Evolutionary conservation across 2,329 filamentous ascomycete genomes (phyloP).

Genomic region (Fusarium torulosum): DNA sequence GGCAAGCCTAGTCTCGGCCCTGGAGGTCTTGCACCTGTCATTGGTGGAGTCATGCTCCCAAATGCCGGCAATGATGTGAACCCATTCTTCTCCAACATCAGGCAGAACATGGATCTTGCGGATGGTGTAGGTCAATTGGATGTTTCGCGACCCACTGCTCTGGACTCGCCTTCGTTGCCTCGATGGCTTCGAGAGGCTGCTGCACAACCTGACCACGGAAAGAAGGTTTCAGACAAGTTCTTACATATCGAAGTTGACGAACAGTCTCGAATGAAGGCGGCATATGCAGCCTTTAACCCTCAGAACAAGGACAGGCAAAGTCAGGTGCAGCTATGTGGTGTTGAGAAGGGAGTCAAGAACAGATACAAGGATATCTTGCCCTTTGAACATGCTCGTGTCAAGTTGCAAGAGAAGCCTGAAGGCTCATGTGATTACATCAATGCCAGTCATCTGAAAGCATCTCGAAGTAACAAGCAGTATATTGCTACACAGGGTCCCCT

Average conservation of each 20-base stretch:
- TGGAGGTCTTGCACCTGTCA: slow-evolving; percentile 73
- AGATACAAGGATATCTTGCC: slow-evolving; percentile 98
- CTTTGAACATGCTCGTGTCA: slow-evolving; percentile 93
- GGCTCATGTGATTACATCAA: slow-evolving; percentile 94
- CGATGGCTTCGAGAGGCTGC: slow-evolving; percentile 81
- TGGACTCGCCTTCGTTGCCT: slow-evolving; percentile 71
- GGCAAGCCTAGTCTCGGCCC: slow-evolving; percentile 63
- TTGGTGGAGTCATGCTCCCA: slow-evolving; percentile 89
- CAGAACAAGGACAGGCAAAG: slow-evolving; percentile 44
- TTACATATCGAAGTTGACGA: slow-evolving; percentile 86
- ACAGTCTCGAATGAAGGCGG: slow-evolving; percentile 92
- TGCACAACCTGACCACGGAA: slow-evolving; percentile 77
- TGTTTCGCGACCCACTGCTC: slow-evolving; percentile 60
- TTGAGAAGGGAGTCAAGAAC: slow-evolving; percentile 96
- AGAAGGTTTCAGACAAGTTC: slow-evolving; percentile 84
- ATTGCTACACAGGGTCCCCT: slow-evolving; percentile 96
- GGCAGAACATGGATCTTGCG: slow-evolving; percentile 95
- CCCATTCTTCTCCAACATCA: slow-evolving; percentile 95
- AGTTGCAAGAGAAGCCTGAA: slow-evolving; percentile 73
- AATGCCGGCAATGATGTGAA: slow-evolving; percentile 76
- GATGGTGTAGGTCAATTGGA: slow-evolving; percentile 90
- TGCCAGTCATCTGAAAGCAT: slow-evolving; percentile 85
- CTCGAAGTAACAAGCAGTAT: slow-evolving; percentile 88
- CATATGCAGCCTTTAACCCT: slow-evolving; percentile 65
- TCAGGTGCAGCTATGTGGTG: slow-evolving; percentile 82